A percentile compares a stretch with the other conserved stretches of the same genome.
phyloP scores from a whole-genome alignment of 2,329 filamentous ascomycete genomes.

The Hypoxylon sp. region DNA sequence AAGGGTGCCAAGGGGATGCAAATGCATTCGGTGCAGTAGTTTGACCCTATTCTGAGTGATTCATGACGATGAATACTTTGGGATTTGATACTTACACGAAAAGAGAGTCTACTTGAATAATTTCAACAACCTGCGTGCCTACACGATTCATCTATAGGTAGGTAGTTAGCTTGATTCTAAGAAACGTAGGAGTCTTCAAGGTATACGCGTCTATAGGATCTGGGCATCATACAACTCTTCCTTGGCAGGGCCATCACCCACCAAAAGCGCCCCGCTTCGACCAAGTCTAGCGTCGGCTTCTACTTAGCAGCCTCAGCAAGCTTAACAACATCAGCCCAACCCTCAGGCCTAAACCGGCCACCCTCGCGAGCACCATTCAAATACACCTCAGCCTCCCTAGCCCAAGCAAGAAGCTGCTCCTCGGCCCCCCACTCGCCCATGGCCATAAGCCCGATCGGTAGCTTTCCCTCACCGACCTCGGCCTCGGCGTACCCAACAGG shows the following conservation, averaged over 20 bases:
- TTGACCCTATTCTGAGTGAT: constrained; percentile 1
- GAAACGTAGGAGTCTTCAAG: too few species aligned
- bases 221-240: too few species aligned
- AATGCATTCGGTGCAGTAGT: constrained; percentile 1
- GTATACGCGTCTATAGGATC: too few species aligned
- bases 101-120: too few species aligned
- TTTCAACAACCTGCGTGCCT: too few species aligned
- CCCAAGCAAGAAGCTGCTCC: constrained; percentile 69
- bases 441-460: constrained; percentile 70
- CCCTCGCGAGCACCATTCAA: constrained; percentile 58
- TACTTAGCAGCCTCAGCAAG: constrained; percentile 40
- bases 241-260: too few species aligned
- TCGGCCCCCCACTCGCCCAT: constrained; percentile 74
- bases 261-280: too few species aligned
- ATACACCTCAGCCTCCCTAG: constrained; percentile 64
- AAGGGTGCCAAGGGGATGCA: neutral
- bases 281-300: too few species aligned
- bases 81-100: too few species aligned
- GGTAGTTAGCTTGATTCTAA: too few species aligned
- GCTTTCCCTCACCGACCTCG: constrained; percentile 62
- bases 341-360: constrained; percentile 59
- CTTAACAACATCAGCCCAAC: constrained; percentile 67
- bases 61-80: too few species aligned
- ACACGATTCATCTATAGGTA: too few species aligned
- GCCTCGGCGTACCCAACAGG: constrained; percentile 77